A percentile compares a stretch with the other conserved stretches of the same genome.
Conservation (phyloP, 192 early-diverging fungal genomes). For the Coemansia sp. region DNA sequence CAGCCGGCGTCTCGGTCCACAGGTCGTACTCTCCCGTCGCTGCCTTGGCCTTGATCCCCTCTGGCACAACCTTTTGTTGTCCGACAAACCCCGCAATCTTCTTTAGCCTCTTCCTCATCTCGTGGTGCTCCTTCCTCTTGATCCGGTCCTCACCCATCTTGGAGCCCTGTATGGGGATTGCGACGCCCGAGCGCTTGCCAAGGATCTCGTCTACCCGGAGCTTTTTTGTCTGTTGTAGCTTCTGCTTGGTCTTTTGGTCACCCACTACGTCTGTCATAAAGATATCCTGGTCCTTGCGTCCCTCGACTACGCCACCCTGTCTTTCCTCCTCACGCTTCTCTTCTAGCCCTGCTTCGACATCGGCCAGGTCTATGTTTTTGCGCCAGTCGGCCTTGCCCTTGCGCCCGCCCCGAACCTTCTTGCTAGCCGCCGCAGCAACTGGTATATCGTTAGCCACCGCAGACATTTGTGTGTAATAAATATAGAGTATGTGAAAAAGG, state of each 20-base stretch:
- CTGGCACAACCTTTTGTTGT: conserved; percentile 12
- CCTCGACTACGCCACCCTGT: conserved; percentile 34
- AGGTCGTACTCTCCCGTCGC: conserved; percentile 30
- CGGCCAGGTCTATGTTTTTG: conserved; percentile 85
- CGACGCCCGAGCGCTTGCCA: conserved; percentile 69
- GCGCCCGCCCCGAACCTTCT: conserved; percentile 69
- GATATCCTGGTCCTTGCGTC: conserved; percentile 31
- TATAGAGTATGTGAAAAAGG: neutral
- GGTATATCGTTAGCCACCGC: conserved; percentile 10
- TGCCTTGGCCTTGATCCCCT: conserved; percentile 16
- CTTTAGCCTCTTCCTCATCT: conserved; percentile 24
- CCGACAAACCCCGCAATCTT: conserved; percentile 35
- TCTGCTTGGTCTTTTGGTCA: conserved; percentile 25
- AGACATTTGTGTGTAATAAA: conserved; percentile 27
- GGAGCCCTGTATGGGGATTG: conserved; percentile 19
- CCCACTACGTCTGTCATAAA: conserved; percentile 29
- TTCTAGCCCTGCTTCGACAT: conserved; percentile 78
- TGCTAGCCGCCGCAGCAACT: neutral
- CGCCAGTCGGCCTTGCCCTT: conserved; percentile 94
- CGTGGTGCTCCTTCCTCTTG: conserved; percentile 30
- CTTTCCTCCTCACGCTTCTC: conserved; percentile 74
- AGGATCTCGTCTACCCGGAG: conserved; percentile 89
- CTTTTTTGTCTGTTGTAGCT: conserved; percentile 38
- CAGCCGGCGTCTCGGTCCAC: conserved; percentile 28
- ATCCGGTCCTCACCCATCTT: conserved; percentile 35